Evolutionary conservation across 2,329 filamentous ascomycete species (phyloP).

Genomic region (Pezicula neosporulosa): DNA sequence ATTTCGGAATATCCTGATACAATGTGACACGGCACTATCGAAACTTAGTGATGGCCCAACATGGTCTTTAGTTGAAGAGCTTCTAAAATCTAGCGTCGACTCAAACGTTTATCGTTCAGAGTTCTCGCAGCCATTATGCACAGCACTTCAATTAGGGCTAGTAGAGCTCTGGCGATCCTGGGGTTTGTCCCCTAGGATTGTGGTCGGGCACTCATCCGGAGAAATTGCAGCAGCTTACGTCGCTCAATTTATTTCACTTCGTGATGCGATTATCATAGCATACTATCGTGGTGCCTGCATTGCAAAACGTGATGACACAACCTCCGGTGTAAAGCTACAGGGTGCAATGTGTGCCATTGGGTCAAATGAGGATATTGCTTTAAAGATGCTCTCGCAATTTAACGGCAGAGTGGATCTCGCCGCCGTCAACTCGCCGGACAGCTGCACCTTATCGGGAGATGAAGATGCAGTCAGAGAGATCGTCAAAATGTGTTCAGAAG

Average conservation of each 20-base stretch:
- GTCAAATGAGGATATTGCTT: constrained; percentile 13
- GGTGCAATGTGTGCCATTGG: constrained; percentile 52
- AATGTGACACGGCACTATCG: not conserved
- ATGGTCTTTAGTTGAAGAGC: constrained; percentile 21
- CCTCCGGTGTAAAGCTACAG: constrained; percentile 4
- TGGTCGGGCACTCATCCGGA: constrained; percentile 23
- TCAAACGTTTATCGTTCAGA: constrained; percentile 3
- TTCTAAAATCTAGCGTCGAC: constrained; percentile 25
- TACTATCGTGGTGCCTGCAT: constrained; percentile 23
- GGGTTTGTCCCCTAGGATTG: constrained; percentile 9
- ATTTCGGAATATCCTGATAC: not conserved
- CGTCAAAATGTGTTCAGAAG: not conserved
- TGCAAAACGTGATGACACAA: constrained; percentile 2
- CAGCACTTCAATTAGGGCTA: constrained; percentile 17
- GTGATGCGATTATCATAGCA: constrained; percentile 6
- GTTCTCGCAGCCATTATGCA: constrained; percentile 24
- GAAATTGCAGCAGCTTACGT: constrained; percentile 32
- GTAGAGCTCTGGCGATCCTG: constrained; percentile 14
- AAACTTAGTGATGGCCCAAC: not conserved
- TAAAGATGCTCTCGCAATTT: not conserved
- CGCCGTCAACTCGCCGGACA: constrained; percentile 18
- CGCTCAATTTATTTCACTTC: constrained; percentile 11
- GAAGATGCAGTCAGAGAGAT: constrained; percentile 5
- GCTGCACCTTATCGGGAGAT: constrained; percentile 18
- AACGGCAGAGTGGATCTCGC: constrained; percentile 22